phyloP scores from a whole-genome alignment of 2,329 filamentous ascomycete species.

The Penicillium sp. region DNA sequence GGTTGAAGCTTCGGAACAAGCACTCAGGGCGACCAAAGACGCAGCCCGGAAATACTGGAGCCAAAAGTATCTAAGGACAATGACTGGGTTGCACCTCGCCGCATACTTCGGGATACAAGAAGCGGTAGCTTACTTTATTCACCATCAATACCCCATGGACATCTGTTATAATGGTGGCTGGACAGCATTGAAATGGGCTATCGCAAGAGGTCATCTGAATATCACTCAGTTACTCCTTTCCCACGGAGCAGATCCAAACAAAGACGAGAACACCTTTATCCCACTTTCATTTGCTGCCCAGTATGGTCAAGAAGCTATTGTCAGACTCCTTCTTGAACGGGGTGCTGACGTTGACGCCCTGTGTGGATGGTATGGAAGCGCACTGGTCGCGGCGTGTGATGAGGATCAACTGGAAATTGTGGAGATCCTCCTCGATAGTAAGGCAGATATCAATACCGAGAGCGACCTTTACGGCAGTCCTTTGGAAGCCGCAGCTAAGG shows the following conservation, averaged over 20 bases:
- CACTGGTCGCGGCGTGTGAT: background rate
- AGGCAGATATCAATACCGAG: background rate
- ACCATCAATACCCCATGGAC: background rate
- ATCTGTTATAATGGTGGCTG: background rate
- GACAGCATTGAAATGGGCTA: background rate
- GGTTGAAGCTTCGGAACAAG: background rate
- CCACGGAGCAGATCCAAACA: background rate
- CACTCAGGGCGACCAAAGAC: background rate
- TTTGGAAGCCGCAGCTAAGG: background rate
- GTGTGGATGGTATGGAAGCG: background rate
- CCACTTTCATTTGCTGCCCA: background rate
- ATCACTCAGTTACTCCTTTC: background rate
- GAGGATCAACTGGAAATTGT: background rate
- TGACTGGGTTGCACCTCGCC: background rate
- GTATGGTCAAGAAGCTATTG: background rate
- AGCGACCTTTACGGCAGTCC: background rate
- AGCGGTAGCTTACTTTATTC: background rate
- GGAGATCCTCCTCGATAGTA: background rate
- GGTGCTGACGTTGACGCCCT: background rate
- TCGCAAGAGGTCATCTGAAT: background rate
- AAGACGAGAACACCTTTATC: accelerated
- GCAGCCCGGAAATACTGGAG: background rate
- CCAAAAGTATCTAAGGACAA: background rate
- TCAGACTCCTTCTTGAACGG: background rate
- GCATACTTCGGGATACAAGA: background rate